Percentiles rank a stretch among this genome's conserved stretches.
phyloP scores from a whole-genome alignment of 352 stramenopile genomes.

The Globisporangium echinulatum region DNA sequence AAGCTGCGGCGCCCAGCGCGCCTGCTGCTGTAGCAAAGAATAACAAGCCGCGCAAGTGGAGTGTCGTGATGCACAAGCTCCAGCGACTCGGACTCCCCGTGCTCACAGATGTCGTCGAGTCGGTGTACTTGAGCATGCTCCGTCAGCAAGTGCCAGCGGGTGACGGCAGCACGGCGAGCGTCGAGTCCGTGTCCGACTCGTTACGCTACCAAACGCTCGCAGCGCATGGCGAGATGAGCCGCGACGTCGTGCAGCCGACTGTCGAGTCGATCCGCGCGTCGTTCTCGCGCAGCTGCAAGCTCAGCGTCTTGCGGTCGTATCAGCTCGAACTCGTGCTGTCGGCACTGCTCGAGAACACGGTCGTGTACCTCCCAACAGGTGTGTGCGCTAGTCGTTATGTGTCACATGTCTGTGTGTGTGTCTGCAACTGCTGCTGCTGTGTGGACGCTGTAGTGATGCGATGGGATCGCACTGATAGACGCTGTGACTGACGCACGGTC shows the following conservation, averaged over 20 bases:
- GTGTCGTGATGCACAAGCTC: constrained; percentile 24
- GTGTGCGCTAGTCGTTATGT: background rate
- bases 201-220: background rate
- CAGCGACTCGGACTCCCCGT: constrained; percentile 22
- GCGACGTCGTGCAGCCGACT: constrained; percentile 19
- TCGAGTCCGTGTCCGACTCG: background rate
- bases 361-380: constrained; percentile 74
- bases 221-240: background rate
- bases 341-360: constrained; percentile 69
- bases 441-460: too few relatives aligned
- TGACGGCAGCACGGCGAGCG: background rate
- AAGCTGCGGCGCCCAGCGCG: background rate
- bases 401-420: too few relatives aligned
- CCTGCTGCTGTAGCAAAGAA: background rate
- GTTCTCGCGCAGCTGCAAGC: constrained; percentile 26
- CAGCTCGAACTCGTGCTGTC: constrained; percentile 66
- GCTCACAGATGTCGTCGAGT: constrained; percentile 7
- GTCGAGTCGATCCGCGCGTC: constrained; percentile 21
- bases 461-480: background rate
- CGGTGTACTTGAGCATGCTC: constrained; percentile 1
- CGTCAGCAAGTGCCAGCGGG: constrained; percentile 4
- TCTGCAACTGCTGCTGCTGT: background rate
- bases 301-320: constrained; percentile 52
- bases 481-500: background rate
- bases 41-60: constrained; percentile 26